phyloP scores from a whole-genome alignment of 106 monocot species.

The Narthecium ossifragum region DNA sequence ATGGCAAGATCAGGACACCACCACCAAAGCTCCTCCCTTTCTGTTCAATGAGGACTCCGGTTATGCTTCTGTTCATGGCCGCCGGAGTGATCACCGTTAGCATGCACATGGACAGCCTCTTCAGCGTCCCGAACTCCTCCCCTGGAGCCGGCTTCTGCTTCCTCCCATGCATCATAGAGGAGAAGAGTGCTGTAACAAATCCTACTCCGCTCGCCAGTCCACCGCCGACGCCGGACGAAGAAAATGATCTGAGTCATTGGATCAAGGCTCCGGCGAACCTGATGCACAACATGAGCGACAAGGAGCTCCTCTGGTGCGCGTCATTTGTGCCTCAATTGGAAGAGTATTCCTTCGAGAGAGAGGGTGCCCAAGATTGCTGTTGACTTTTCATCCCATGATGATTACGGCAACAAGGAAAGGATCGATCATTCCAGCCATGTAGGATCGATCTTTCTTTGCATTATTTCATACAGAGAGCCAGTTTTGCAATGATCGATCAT shows the following conservation, averaged over 20 bases:
- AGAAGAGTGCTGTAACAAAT: too few species aligned
- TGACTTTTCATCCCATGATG: too few species aligned
- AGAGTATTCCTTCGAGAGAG: slow-evolving; percentile 44
- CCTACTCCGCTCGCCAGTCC: too few species aligned
- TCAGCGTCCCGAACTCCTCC: not conserved
- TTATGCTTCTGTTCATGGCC: slow-evolving; percentile 20
- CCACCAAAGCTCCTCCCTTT: slow-evolving; percentile 12
- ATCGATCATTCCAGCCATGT: too few species aligned
- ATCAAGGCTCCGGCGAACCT: slow-evolving; percentile 20
- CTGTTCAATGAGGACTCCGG: slow-evolving; percentile 12
- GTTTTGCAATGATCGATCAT: too few species aligned
- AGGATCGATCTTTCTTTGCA: too few species aligned
- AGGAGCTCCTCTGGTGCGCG: slow-evolving; percentile 48
- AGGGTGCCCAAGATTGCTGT: slow-evolving; percentile 55
- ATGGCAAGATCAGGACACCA: slow-evolving; percentile 23
- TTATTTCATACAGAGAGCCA: too few species aligned
- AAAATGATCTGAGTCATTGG: slow-evolving; percentile 19
- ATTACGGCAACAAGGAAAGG: too few species aligned
- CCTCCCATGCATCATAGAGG: slow-evolving; percentile 7
- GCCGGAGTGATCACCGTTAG: slow-evolving; percentile 19
- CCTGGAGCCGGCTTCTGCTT: not conserved
- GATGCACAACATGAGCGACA: slow-evolving; percentile 49
- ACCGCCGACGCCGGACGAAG: too few species aligned
- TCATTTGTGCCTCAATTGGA: slow-evolving; percentile 38
- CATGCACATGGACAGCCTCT: slow-evolving; percentile 13